Evolutionary conservation across 2,329 filamentous ascomycete genomes (phyloP), one percentile per base, ranked within the genome.

Genomic region (Bipolaris gigantea): DNA sequence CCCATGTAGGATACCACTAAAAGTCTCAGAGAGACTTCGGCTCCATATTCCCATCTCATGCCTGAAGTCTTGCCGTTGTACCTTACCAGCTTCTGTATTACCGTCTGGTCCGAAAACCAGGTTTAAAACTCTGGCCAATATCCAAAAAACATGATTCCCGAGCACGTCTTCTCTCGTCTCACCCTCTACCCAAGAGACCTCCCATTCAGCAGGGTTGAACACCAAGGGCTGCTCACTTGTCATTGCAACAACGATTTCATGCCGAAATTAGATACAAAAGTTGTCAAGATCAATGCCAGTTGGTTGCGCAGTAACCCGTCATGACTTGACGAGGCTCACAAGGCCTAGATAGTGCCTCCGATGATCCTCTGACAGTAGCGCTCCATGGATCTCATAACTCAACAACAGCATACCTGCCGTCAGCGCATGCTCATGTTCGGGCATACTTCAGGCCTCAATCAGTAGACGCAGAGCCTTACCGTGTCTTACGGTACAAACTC

Each of bases 241-340:
- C 47, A 73, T 53, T 2, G 72, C 69, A 3, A 73, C 61, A 3
- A 61, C 64, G 39, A 73, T 69, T 47, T 73, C 69, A 45, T 73
- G 70, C 10, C 69, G 50, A 8, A 67, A 56, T 42, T 73, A 72
- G 23, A 74, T 67, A 70, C 71, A 74, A 51, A 73, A 74, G 16
- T 70, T 73, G 6, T 71, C 72, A 13, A 61, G 56, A 42, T 71
- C 66, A 9, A 65, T 66, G 1, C 69, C 70, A 1, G 44, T 57
- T 9, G 66, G 68, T 18, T 65, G 62, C 11, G 70, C 71, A 19
- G 57, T 67, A 18, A 72, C 67, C 13, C 57, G 55, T 11, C 66
- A 62, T 5, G 61, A 56, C 45, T 70, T 73, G 45, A 73, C 65
- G 41, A 74, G 55, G 52, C 66, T 64, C 8, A 62, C 62, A 4